A percentile compares a stretch with the other conserved stretches of the same genome.
These are phyloP conservation scores for Rhinocladiella similis DNA, from an alignment of 2,329 filamentous ascomycete genomes.

Conservation along the genomic window DNA sequence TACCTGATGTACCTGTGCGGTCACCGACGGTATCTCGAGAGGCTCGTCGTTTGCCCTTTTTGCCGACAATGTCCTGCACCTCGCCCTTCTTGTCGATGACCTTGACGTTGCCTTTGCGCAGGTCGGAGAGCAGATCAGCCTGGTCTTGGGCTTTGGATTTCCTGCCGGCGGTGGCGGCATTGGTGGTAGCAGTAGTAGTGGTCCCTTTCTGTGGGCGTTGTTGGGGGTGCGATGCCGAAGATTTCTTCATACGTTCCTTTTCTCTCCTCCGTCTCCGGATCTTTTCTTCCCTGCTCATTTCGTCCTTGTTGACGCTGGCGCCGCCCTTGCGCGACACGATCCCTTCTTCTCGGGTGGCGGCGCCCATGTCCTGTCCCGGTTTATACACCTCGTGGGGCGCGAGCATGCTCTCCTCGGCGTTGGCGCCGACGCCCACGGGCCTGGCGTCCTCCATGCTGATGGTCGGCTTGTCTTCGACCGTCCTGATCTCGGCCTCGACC, in stretches of 20 bases:
- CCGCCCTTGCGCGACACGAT: constrained; percentile 23
- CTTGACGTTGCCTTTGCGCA: constrained; percentile 85
- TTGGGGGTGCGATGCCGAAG: constrained; percentile 46
- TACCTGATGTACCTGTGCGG: neutral
- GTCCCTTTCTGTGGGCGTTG: constrained; percentile 43
- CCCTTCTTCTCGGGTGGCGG: constrained; percentile 6
- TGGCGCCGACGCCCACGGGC: constrained; percentile 74
- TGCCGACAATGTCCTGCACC: constrained; percentile 79
- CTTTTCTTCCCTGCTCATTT: constrained; percentile 88
- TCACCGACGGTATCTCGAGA: neutral
- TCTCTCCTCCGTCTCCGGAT: constrained; percentile 71
- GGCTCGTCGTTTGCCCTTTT: constrained; percentile 56
- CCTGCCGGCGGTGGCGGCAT: constrained; percentile 36
- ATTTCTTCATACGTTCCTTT: constrained; percentile 78
- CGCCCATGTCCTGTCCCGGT: constrained; percentile 58
- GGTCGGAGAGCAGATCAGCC: constrained; percentile 61
- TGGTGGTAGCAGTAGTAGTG: too few relatives aligned
- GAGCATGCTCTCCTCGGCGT: constrained; percentile 67
- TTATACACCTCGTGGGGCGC: constrained; percentile 94
- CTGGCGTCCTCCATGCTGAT: constrained; percentile 94
- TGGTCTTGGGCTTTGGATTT: constrained; percentile 40
- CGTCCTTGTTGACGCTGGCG: constrained; percentile 71
- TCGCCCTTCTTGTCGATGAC: constrained; percentile 89
- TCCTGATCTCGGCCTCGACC: constrained; percentile 75
- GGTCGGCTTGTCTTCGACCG: constrained; percentile 87